These are phyloP conservation scores for Fusarium sarcochroum DNA, from an alignment of 2,329 filamentous ascomycete species.

Conservation along the genomic window DNA sequence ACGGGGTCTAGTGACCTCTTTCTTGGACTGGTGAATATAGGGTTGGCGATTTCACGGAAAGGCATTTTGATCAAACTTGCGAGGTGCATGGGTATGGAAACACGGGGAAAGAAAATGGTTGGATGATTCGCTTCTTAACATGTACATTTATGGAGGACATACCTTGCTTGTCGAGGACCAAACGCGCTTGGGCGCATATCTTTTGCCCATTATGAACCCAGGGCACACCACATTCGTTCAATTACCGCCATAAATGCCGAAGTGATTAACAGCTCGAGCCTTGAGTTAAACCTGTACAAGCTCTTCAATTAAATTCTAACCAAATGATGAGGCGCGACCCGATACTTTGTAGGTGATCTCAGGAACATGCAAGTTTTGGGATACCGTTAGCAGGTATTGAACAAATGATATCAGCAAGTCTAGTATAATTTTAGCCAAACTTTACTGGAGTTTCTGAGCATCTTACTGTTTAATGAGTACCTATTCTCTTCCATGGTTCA, in stretches of 20 bases:
- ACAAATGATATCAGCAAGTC: no score
- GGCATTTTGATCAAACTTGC: constrained; percentile 27
- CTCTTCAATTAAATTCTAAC: no score
- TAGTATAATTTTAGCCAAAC: no score
- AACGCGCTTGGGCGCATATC: constrained; percentile 20
- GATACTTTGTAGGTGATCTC: no score
- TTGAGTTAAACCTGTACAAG: not conserved
- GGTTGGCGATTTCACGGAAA: constrained; percentile 30
- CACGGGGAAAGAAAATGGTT: constrained; percentile 29
- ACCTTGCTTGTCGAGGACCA: constrained; percentile 39
- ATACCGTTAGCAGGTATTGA: no score
- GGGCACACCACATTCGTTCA: constrained; percentile 14
- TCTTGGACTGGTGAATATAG: constrained; percentile 34
- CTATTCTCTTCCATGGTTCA: no score
- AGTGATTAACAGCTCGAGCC: not conserved
- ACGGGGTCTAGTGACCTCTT: constrained; percentile 4
- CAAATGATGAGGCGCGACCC: no score
- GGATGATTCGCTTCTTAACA: constrained; percentile 49
- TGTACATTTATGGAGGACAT: constrained; percentile 50
- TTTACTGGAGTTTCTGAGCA: no score
- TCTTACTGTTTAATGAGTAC: no score
- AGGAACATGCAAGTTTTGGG: no score
- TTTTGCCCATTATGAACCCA: constrained; percentile 40
- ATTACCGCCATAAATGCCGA: not conserved
- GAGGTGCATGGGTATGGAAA: constrained; percentile 25